Evolutionary conservation across 352 stramenopile species (phyloP).

Genomic region (Thraustochytrium aureum): DNA sequence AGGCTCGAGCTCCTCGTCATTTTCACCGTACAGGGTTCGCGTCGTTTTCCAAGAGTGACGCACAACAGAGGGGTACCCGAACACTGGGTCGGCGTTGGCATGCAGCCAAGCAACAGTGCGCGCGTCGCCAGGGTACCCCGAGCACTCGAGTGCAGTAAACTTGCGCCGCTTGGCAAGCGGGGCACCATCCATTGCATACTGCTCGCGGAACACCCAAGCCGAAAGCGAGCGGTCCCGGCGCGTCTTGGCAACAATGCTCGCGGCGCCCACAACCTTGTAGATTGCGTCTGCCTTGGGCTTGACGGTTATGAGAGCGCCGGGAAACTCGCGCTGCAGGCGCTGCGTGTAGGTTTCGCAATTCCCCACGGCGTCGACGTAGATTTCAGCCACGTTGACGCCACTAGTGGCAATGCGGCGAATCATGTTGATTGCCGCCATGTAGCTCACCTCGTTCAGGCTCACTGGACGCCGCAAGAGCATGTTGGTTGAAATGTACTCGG

Average conservation of each 20-base stretch:
- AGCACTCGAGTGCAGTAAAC: slow-evolving; percentile 67
- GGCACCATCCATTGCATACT: slow-evolving; percentile 47
- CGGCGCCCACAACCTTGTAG: slow-evolving; percentile 89
- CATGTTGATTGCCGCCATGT: slow-evolving; percentile 86
- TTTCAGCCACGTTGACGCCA: slow-evolving; percentile 76
- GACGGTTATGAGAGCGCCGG: slow-evolving; percentile 87
- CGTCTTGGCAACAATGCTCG: slow-evolving; percentile 90
- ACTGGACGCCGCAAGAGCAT: slow-evolving; percentile 84
- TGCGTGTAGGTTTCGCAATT: slow-evolving; percentile 82
- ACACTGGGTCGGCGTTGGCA: slow-evolving; percentile 75
- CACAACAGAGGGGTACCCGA: slow-evolving; percentile 85
- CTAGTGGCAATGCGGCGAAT: slow-evolving; percentile 80
- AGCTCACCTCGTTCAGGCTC: slow-evolving; percentile 91
- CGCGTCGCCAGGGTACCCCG: slow-evolving; percentile 85
- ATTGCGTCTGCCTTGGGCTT: slow-evolving; percentile 95
- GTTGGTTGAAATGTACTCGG: slow-evolving; percentile 89
- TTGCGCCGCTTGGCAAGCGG: slow-evolving; percentile 62
- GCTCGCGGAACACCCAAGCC: slow-evolving; percentile 82
- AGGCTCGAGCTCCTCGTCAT: slow-evolving; percentile 47
- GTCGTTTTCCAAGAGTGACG: slow-evolving; percentile 85
- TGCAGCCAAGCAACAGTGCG: slow-evolving; percentile 80
- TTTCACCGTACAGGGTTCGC: slow-evolving; percentile 55
- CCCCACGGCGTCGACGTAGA: slow-evolving; percentile 94
- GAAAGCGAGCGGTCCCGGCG: slow-evolving; percentile 78
- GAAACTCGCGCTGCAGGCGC: slow-evolving; percentile 75